Conservation (phyloP, 1,139 yeast genomes). For the Saccharomyces hybrid region DNA sequence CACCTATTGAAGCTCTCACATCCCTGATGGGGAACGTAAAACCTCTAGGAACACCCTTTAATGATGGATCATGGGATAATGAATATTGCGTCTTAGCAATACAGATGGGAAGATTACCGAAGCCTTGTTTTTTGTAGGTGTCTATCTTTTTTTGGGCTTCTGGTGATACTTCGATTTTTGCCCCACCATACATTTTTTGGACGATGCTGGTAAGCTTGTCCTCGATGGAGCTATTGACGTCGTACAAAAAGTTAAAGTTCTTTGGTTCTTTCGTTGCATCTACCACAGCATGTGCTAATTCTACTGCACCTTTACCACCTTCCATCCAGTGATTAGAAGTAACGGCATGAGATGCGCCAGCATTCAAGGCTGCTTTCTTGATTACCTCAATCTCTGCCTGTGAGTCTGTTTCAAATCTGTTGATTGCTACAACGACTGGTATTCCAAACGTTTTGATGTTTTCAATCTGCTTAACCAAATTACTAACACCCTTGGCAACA, state of each 20-base stretch:
- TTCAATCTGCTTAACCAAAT: constrained; percentile 83
- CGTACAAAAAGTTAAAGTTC: constrained; percentile 67
- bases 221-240: constrained; percentile 63
- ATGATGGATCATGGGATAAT: constrained; percentile 69
- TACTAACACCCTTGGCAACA: constrained; percentile 76
- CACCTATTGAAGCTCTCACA: constrained; percentile 74
- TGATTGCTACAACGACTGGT: constrained; percentile 94
- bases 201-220: constrained; percentile 66
- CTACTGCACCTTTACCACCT: constrained; percentile 93
- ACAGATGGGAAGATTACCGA: constrained; percentile 68
- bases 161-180: constrained; percentile 57
- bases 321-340: constrained; percentile 97
- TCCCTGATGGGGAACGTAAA: constrained; percentile 76
- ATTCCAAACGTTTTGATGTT: constrained; percentile 83
- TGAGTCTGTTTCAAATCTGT: constrained; percentile 82
- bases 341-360: constrained; percentile 94
- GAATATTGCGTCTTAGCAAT: constrained; percentile 82
- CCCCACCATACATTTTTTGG: constrained; percentile 70
- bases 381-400: constrained; percentile 78
- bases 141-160: constrained; percentile 61
- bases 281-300: constrained; percentile 79
- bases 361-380: constrained; percentile 73
- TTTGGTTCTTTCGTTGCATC: constrained; percentile 55
- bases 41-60: constrained; percentile 76
- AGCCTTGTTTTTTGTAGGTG: constrained; percentile 61